A percentile compares a stretch with the other conserved stretches of the same genome.
Evolutionary conservation across 2,329 filamentous ascomycete species (phyloP).

Genomic region (Phialemoniopsis sp.): DNA sequence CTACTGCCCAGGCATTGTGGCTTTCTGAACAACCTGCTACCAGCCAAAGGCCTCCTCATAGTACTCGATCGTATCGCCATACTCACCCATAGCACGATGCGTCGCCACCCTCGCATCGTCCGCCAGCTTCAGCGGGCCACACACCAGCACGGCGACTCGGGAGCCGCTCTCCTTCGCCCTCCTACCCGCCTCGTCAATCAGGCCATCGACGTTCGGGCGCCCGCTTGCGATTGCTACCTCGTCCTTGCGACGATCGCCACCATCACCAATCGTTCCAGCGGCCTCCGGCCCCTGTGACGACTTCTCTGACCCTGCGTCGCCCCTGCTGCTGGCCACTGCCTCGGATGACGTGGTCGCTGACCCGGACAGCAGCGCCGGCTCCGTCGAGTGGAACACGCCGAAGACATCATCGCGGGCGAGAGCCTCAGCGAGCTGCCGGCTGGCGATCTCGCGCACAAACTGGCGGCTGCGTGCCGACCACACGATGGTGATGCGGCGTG

Average conservation of each 20-base stretch:
- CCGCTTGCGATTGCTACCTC: conserved; percentile 4
- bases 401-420: conserved; percentile 7
- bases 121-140: conserved; percentile 8
- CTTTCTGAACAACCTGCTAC: too few species aligned
- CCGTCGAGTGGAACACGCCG: conserved; percentile 2
- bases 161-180: conserved; percentile 1
- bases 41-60: conserved; percentile 15
- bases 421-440: background rate
- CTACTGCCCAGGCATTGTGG: too few species aligned
- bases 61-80: conserved; percentile 5
- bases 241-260: too few species aligned
- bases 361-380: background rate
- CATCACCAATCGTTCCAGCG: too few species aligned
- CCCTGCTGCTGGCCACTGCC: too few species aligned
- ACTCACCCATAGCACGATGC: conserved; percentile 6
- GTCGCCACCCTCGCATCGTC: conserved; percentile 8
- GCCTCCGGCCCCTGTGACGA: too few species aligned
- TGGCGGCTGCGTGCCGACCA: conserved; percentile 9
- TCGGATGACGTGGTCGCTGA: background rate
- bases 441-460: conserved; percentile 4
- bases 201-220: conserved; percentile 7
- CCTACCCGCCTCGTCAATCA: conserved; percentile 1
- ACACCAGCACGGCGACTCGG: conserved; percentile 10
- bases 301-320: too few species aligned
- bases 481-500: conserved; percentile 7